Percentiles rank a stretch among this genome's conserved stretches.
Evolutionary conservation across 2,329 filamentous ascomycete species (phyloP).

Genomic region (Paecilomyces dactylethromorphus): DNA sequence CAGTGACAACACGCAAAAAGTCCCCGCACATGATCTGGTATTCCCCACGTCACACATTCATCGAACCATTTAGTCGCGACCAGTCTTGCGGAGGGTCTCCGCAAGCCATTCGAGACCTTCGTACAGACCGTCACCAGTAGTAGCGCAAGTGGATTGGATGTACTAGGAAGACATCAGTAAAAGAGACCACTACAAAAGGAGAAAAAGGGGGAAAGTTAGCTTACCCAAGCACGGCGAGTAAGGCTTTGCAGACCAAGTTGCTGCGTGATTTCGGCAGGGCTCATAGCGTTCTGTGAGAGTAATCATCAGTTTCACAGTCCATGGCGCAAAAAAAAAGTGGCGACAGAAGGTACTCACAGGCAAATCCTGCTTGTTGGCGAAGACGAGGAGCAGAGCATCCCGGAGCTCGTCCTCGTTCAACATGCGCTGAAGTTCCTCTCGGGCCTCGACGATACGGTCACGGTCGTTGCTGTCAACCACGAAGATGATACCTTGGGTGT

Average conservation of each 20-base stretch:
- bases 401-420: conserved; percentile 98
- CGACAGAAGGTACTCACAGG: conserved; percentile 55
- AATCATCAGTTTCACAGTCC: conserved; percentile 23
- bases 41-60: conserved; percentile 23
- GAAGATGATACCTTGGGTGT: conserved; percentile 99
- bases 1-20: background rate
- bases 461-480: conserved; percentile 99
- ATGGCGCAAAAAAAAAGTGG: conserved; percentile 4
- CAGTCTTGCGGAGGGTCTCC: conserved; percentile 69
- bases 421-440: conserved; percentile 95
- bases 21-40: conserved; percentile 22
- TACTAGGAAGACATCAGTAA: conserved; percentile 52
- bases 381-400: conserved; percentile 92
- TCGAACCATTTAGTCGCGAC: conserved; percentile 39
- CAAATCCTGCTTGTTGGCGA: conserved; percentile 99
- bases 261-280: conserved; percentile 98
- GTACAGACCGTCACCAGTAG: conserved; percentile 98
- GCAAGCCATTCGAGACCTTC: conserved; percentile 95
- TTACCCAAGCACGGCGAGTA: conserved; percentile 97
- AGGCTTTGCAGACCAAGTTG: conserved; percentile 99
- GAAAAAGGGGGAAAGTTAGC: conserved; percentile 29
- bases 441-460: conserved; percentile 93
- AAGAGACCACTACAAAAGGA: conserved; percentile 3
- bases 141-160: conserved; percentile 99
- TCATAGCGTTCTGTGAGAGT: conserved; percentile 83